Percentiles rank a stretch among this genome's conserved stretches.
phyloP scores from a whole-genome alignment of 169 alveolate genomes.

The Cryptosporidium ubiquitum region DNA sequence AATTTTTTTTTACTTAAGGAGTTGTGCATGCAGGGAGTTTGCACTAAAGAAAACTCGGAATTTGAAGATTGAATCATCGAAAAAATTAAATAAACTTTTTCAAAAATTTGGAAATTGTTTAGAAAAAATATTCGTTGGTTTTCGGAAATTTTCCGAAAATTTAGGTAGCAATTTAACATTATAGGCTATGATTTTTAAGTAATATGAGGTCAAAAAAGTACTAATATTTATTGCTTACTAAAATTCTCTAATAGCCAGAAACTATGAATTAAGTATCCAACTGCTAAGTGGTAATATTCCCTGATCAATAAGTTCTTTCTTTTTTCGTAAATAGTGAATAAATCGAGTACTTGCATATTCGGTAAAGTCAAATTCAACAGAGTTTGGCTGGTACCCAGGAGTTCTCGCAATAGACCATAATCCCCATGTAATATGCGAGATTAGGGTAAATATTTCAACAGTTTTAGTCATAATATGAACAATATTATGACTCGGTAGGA shows the following conservation, averaged over 20 bases:
- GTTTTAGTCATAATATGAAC: constrained; percentile 76
- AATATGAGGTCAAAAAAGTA: background rate
- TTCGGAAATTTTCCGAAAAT: too few species aligned
- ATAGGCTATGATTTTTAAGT: background rate
- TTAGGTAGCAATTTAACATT: background rate
- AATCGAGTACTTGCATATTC: constrained; percentile 67
- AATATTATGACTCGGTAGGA: constrained; percentile 66
- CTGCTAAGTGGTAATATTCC: constrained; percentile 24
- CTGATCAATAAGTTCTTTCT: constrained; percentile 41
- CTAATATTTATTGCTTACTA: background rate
- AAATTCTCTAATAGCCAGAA: background rate
- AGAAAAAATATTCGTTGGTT: background rate
- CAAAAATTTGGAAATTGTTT: background rate
- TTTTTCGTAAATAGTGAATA: constrained; percentile 31
- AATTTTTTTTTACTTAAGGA: background rate
- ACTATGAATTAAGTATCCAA: background rate
- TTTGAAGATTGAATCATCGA: background rate
- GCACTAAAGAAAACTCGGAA: background rate
- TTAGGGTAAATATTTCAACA: constrained; percentile 80
- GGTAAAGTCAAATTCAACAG: constrained; percentile 77
- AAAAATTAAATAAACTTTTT: background rate
- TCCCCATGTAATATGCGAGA: constrained; percentile 82
- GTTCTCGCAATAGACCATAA: constrained; percentile 81
- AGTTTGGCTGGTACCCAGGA: constrained; percentile 72
- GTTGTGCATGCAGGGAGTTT: constrained; percentile 2